These are phyloP conservation scores for Jatropha curcas DNA, from an alignment of 345 rosid species.

Conservation along the genomic window DNA sequence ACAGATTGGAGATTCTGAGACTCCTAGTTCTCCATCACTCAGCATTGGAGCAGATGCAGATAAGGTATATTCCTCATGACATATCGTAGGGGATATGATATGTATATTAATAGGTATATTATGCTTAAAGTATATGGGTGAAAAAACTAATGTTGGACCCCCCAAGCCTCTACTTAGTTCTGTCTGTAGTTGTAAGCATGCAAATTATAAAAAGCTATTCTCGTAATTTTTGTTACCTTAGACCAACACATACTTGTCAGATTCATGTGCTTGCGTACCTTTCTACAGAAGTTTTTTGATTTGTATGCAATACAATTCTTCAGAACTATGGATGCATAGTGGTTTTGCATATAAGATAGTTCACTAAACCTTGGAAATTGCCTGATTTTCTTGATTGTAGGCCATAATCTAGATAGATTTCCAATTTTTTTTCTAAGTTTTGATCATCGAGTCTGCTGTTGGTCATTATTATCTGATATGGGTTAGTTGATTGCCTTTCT, in stretches of 20 bases:
- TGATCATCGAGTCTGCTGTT: background rate
- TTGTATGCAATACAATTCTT: background rate
- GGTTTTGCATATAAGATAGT: background rate
- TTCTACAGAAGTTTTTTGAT: background rate
- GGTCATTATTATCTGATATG: background rate
- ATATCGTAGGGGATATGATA: background rate
- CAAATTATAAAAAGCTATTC: too few species aligned
- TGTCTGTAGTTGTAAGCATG: too few species aligned
- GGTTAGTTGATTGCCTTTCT: background rate
- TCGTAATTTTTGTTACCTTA: too few species aligned
- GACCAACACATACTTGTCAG: background rate
- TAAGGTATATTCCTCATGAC: slow-evolving; percentile 35
- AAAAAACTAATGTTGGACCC: too few species aligned
- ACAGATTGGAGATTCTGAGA: slow-evolving; percentile 40
- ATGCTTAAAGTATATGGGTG: too few species aligned
- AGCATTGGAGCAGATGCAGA: slow-evolving; percentile 46
- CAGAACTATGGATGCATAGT: background rate
- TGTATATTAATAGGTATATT: too few species aligned
- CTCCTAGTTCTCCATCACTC: slow-evolving; percentile 43
- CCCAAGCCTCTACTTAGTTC: too few species aligned
- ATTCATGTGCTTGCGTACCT: background rate
- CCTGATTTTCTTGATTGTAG: background rate
- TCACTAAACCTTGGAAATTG: background rate
- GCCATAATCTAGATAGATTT: background rate
- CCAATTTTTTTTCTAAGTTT: background rate